Base-by-base conservation (phyloP, 768 basidiomycete genomes). In the Tephrocybe sp. region DNA sequence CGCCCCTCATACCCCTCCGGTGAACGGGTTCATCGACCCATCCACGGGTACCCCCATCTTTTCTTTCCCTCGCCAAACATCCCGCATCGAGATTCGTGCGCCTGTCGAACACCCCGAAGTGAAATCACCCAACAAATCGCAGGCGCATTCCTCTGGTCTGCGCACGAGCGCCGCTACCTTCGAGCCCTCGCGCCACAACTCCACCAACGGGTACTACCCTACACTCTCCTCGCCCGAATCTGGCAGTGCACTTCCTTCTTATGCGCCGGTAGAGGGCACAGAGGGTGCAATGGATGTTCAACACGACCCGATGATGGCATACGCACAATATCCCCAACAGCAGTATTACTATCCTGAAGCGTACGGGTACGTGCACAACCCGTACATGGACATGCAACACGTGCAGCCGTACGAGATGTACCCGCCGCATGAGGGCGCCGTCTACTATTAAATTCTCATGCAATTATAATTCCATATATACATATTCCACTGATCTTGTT, bases 21-120 rank as follows among this genome's bases (percentile, higher is more conserved):
- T 81, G 59, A 81, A 78, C 54, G 79, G 81, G 28, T 86, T 83
- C 63, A 69, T 86, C 48, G 85, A 89, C 63, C 83, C 85, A 6
- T 55, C 76, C 8, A 84, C 84, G 28, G 86, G 85, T 20, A 73
- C 75, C 12, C 80, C 88, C n/a, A 79, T 90, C 20, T 90, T 91
- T 64, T 75, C 85, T 3, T 82, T 86, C 61, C 85, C 88, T 28
- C 80, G 88, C 17, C 83, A 87, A 64, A 80, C 78, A 51, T 79
- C 83, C 18, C 85, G 88, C 42, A 68, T 91, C 49, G 84, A 88
- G 67, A 91, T 91, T 45, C 85, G 88, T 52, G 80, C 86, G 11
- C 88, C 77, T 2, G 32, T 54, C 18, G 66, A 67, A 40, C 55
- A 62, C 32, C 45, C 62, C 6, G 63, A 64, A 34, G 58, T 61